These are phyloP conservation scores for Tylopilus orsonianus DNA, from an alignment of 1,284 basidiomycete species.

Conservation along the genomic window DNA sequence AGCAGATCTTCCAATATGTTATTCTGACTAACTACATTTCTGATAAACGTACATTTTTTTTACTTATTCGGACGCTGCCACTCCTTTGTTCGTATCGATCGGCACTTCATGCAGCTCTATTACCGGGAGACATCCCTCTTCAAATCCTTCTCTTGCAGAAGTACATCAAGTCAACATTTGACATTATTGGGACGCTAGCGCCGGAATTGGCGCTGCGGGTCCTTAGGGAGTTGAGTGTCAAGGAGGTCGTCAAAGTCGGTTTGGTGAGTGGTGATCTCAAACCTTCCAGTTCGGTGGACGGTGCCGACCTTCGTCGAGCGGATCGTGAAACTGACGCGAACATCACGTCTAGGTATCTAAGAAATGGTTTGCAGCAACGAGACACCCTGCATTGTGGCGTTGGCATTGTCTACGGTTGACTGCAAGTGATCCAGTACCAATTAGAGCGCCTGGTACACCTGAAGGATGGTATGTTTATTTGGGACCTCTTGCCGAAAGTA, in stretches of 20 bases:
- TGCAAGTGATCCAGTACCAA: constrained; percentile 67
- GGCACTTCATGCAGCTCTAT: constrained; percentile 44
- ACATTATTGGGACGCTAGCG: constrained; percentile 74
- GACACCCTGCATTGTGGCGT: constrained; percentile 75
- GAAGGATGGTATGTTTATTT: constrained; percentile 63
- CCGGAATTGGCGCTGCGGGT: constrained; percentile 67
- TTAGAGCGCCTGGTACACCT: constrained; percentile 58
- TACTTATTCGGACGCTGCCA: background rate
- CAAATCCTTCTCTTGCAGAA: constrained; percentile 81
- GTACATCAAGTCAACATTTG: constrained; percentile 78
- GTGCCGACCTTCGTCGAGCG: background rate
- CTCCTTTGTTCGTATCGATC: background rate
- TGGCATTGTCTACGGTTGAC: constrained; percentile 76
- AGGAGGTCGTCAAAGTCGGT: constrained; percentile 63
- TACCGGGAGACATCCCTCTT: constrained; percentile 75
- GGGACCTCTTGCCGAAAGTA: background rate
- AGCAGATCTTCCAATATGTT: background rate
- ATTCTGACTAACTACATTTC: constrained; percentile 4
- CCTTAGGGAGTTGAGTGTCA: constrained; percentile 62
- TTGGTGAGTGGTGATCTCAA: constrained; percentile 38
- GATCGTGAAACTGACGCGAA: constrained; percentile 10
- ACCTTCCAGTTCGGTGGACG: background rate
- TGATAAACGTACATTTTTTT: background rate
- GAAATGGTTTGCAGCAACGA: constrained; percentile 70
- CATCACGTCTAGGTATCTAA: constrained; percentile 60